A percentile compares a stretch with the other conserved stretches of the same genome.
These are phyloP conservation scores for Hygrocybe coccinea DNA, from an alignment of 768 basidiomycete genomes.

Conservation along the genomic window DNA sequence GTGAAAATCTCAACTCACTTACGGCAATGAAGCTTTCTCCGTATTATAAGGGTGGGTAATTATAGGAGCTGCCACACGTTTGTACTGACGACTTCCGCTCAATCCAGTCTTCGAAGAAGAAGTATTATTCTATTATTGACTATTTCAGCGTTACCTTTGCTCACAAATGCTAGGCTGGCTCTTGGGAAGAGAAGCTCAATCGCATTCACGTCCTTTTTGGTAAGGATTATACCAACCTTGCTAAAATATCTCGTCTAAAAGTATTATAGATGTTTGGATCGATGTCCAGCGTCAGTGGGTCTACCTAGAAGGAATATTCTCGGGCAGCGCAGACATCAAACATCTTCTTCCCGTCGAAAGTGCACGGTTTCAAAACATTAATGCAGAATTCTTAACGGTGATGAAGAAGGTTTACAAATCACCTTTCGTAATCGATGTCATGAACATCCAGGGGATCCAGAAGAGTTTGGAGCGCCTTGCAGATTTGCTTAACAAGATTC, in stretches of 20 bases:
- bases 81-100: not conserved
- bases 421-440: slow-evolving; percentile 92
- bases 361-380: slow-evolving; percentile 98
- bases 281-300: slow-evolving; percentile 99
- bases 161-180: slow-evolving; percentile 52
- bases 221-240: slow-evolving; percentile 27
- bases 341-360: slow-evolving; percentile 96
- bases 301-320: slow-evolving; percentile 98
- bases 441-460: slow-evolving; percentile 94
- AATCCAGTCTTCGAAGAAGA: slow-evolving; percentile 82
- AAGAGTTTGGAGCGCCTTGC: slow-evolving; percentile 96
- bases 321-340: slow-evolving; percentile 99
- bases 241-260: slow-evolving; percentile 8
- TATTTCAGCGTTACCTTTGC: not conserved
- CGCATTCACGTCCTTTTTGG: slow-evolving; percentile 95
- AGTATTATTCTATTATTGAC: slow-evolving; percentile 32
- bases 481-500: slow-evolving; percentile 95
- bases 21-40: slow-evolving; percentile 97
- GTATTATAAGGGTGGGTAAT: slow-evolving; percentile 81
- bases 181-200: slow-evolving; percentile 97
- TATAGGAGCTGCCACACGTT: not conserved
- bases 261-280: slow-evolving; percentile 84
- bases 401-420: slow-evolving; percentile 99
- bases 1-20: slow-evolving; percentile 94
- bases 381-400: slow-evolving; percentile 93